Evolutionary conservation across 805 yeast genomes (phyloP), one percentile per base, ranked within the genome.

Genomic region (Kodamaea kaohsiungensis): DNA sequence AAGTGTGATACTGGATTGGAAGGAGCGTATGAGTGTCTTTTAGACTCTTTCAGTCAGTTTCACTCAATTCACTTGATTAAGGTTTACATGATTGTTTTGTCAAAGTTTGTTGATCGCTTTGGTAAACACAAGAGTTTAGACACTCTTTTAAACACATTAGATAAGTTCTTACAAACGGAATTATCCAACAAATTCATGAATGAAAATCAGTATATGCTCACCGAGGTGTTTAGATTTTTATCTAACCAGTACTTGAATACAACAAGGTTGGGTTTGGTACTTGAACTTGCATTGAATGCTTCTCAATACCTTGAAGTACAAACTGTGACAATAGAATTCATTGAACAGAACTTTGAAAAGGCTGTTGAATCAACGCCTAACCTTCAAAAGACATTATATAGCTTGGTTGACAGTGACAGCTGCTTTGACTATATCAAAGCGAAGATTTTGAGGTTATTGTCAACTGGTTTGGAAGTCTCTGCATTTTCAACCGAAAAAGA

Each of bases 11-110:
- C 16, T 18, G 13, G 18, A 33, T 80, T 77, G 49, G 86, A 86
- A 58, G 64, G 66, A 43, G 58, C 77, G 0, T 96, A 89, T 66
- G 96, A 96, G 1, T 62, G 66, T 15, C 61, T 86, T 2, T 58
- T 87, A 3, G 17, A 37, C 1, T 35, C 53, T 2, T 43, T 50
- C 37, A 46, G n/a, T 13, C 33, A 43, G 19, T 37, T 37, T 16
- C 46, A 25, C 7, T 50, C 53, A 13, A 43, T 50, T 22, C 53
- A 50, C 39, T 50, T 50, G 45, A 43, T 43, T n/a, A 50, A 45
- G 25, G 53, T 38, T 2, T 43, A 19, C 17, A n/a, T 50, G 9
- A 50, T 22, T 15, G 48, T 38, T 35, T 33, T 50, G 19, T 19
- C 43, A 22, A 50, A 9, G 38, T 18, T 18, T 3, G 35, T 43